Conservation (phyloP, 1,284 basidiomycete species). For the Ceratobasidium theobromae region DNA sequence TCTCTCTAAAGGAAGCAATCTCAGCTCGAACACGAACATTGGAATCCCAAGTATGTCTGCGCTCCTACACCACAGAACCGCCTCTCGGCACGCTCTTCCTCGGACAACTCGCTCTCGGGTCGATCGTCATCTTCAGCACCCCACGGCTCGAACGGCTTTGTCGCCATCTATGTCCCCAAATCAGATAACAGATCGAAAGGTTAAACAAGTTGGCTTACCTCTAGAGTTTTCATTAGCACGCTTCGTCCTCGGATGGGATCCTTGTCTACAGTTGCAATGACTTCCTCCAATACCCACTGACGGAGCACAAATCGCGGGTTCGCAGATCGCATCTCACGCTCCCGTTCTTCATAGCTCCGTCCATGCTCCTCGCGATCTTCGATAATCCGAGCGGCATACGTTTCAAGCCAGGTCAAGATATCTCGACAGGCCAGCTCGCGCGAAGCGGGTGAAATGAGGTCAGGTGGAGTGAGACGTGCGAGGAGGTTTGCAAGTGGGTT, state of each 20-base stretch:
- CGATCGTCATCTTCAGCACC: constrained; percentile 61
- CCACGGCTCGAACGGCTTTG: constrained; percentile 76
- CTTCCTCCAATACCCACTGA: constrained; percentile 92
- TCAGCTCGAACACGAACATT: constrained; percentile 88
- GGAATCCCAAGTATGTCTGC: constrained; percentile 78
- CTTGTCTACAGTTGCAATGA: constrained; percentile 70
- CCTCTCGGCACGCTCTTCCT: constrained; percentile 69
- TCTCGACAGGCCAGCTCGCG: constrained; percentile 18
- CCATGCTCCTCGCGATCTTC: constrained; percentile 50
- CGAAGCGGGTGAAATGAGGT: background rate
- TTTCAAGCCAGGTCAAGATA: constrained; percentile 59
- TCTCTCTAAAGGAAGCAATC: too few species aligned
- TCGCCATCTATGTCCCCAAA: constrained; percentile 63
- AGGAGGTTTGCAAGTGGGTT: constrained; percentile 7
- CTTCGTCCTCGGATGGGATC: constrained; percentile 60
- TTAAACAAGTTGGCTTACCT: constrained; percentile 51
- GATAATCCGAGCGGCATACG: constrained; percentile 62
- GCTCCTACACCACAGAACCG: constrained; percentile 78
- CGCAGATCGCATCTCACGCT: constrained; percentile 50
- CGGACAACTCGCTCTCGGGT: constrained; percentile 49
- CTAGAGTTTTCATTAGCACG: constrained; percentile 71
- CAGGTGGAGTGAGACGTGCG: constrained; percentile 4
- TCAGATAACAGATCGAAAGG: constrained; percentile 31
- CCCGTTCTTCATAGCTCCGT: constrained; percentile 43
- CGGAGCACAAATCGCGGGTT: constrained; percentile 89